These are phyloP conservation scores for Trametes elegans DNA, from an alignment of 768 basidiomycete species.

Conservation along the genomic window DNA sequence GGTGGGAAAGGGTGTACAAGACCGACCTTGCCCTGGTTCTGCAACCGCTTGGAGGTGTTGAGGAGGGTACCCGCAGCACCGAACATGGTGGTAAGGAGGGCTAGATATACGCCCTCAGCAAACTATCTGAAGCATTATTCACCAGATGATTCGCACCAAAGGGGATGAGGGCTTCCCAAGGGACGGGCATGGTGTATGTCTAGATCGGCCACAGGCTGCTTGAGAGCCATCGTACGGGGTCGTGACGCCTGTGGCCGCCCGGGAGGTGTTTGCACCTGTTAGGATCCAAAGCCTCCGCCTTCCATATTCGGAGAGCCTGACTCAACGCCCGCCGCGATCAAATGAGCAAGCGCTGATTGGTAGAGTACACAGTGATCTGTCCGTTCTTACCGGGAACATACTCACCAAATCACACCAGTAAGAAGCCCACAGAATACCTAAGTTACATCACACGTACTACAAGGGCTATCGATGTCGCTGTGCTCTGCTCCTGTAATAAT, in stretches of 20 bases:
- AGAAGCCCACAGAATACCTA: too few species aligned
- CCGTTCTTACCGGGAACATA: too few species aligned
- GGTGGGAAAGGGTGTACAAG: background rate
- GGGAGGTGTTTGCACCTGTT: slow-evolving; percentile 9
- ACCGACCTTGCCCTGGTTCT: slow-evolving; percentile 88
- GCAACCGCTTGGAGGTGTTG: slow-evolving; percentile 70
- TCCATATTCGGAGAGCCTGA: background rate
- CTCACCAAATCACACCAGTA: background rate
- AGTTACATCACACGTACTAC: too few species aligned
- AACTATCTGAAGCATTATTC: background rate
- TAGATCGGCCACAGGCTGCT: slow-evolving; percentile 4
- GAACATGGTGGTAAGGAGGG: slow-evolving; percentile 84
- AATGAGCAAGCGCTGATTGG: background rate
- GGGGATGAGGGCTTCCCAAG: slow-evolving; percentile 96
- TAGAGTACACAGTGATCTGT: too few species aligned
- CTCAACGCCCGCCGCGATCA: background rate
- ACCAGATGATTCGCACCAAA: slow-evolving; percentile 55
- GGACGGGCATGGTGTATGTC: slow-evolving; percentile 75
- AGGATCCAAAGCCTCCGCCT: slow-evolving; percentile 13
- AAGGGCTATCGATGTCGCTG: too few species aligned
- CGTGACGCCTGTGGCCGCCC: background rate
- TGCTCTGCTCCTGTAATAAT: too few species aligned
- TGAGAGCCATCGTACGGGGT: background rate
- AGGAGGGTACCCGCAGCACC: slow-evolving; percentile 87
- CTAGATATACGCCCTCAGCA: slow-evolving; percentile 35